phyloP scores from a whole-genome alignment of 805 yeast species.

The Tetrapisispora phaffii region DNA sequence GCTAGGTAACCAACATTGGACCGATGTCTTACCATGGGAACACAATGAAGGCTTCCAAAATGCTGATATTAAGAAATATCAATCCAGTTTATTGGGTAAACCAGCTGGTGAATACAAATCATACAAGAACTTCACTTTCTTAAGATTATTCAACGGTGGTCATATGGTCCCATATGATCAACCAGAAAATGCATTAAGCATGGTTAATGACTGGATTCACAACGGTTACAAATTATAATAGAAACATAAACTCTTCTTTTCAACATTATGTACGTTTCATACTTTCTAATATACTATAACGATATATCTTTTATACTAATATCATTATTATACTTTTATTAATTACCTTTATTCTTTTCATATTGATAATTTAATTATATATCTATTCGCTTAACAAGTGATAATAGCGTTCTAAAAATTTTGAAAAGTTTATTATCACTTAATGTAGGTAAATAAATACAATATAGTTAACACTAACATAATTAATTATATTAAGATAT shows the following conservation, averaged over 20 bases:
- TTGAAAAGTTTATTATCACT: no score
- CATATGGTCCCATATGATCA: conserved; percentile 91
- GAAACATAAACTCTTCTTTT: not conserved
- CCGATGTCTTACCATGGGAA: conserved; percentile 58
- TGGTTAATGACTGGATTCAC: conserved; percentile 67
- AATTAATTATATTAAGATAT: no score
- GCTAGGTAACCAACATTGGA: conserved; percentile 84
- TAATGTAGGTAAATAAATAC: no score
- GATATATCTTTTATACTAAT: no score
- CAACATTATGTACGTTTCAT: not conserved
- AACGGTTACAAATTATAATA: conserved; percentile 1
- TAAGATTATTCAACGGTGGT: conserved; percentile 74
- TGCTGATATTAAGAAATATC: conserved; percentile 37
- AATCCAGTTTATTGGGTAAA: conserved; percentile 28
- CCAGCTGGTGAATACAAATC: conserved; percentile 68
- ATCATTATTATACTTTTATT: no score
- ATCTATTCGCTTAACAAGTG: no score
- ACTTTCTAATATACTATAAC: not conserved
- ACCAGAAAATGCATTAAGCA: conserved; percentile 58
- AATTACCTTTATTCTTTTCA: no score
- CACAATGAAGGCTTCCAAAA: conserved; percentile 40
- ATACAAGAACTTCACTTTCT: conserved; percentile 59
- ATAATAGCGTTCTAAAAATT: no score
- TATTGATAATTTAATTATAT: no score
- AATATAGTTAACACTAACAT: no score